Evolutionary conservation across 2,329 filamentous ascomycete genomes (phyloP), one percentile per base, ranked within the genome.

Genomic region (Botryotinia globosa): DNA sequence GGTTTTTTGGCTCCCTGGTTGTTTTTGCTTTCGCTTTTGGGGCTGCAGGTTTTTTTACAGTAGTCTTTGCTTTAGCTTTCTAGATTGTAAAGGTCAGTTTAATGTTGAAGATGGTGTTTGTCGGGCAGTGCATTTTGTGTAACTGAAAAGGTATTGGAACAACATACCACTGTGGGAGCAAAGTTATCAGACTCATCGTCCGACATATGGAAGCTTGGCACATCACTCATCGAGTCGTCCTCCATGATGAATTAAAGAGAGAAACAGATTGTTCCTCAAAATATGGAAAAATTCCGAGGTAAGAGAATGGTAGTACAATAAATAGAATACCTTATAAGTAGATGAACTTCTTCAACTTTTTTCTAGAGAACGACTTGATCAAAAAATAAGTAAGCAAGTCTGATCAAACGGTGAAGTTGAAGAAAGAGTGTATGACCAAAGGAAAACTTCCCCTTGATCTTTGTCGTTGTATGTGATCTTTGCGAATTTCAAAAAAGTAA

Each of bases 121-220:
- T 18, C 34, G 7, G 62, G 37, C n/a, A 20, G 45, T 22, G 37
- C 72, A 71, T 65, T 73, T 56, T 44, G 65, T 68, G 65, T 44
- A 68, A 68, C 48, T 42, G 18, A 37, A 68, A 42, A 42, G 7
- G 25, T 10, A 44, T 44, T 22, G 37, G 34, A 68, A 77, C 73
- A 80, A 83, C 82, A 73, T 84, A 89, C 88, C 75, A 84, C 83
- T 73, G 86, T 86, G 56, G 88, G 88, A 3, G 84, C 84, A 81
- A 87, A 91, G 75, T 72, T 82, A 75, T 91, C 89, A 37, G 89
- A 91, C 75, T 88, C 87, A 73, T 84, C 84, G 74, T 85, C 74
- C 54, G 84, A 83, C 74, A 84, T 82, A 63, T 87, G 86, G 76
- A 90, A 89, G 78, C 86, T 83, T 66, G 88, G 89, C 77, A 90